Evolutionary conservation across 192 early-diverging fungal species (phyloP), one percentile per base, ranked within the genome.

Genomic region (Radiomyces spectabilis): DNA sequence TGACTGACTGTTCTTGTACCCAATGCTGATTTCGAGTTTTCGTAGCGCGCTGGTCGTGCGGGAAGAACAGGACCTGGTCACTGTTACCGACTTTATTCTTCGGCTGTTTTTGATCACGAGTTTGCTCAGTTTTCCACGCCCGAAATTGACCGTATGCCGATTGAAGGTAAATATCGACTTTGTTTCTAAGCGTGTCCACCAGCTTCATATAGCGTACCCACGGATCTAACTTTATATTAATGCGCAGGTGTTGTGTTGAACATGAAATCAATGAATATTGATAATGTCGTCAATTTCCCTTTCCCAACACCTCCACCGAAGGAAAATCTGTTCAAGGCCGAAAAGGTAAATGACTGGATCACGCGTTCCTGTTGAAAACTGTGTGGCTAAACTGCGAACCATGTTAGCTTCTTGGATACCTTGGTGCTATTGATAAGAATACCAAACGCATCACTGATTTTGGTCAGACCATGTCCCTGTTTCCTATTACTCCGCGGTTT

Each of bases 231-330:
- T n/a, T n/a, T n/a, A n/a, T n/a, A n/a, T n/a, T n/a, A n/a, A n/a
- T n/a, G 7, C 16, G 6, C 15, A 61, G 59, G 89, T 41, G 92
- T 98, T 9, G 91, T 98, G 6, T 74, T 99, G 40, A 89, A 91
- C 58, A 98, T 99, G 95, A 99, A 99, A 74, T 71, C 85, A 15
- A 99, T 99, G 95, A 84, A 87, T 52, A 90, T 99, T 55, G 85
- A 94, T 51, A 88, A 91, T 51, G 93, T 99, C 6, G 73, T 83
- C 55, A 92, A 92, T 57, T 99, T 99, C 66, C 97, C 97, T 27
- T 99, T 98, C 74, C 95, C 95, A 5, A 98, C 95, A 7, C 89
- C 93, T 29, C 97, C 97, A 29, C 80, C 79, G 30, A 65, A 76
- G 5, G 62, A 81, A 2, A 83, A 84, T 32, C 72, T 99, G 51